Conservation (phyloP, 1,284 basidiomycete genomes). For the Vanrija sp. region DNA sequence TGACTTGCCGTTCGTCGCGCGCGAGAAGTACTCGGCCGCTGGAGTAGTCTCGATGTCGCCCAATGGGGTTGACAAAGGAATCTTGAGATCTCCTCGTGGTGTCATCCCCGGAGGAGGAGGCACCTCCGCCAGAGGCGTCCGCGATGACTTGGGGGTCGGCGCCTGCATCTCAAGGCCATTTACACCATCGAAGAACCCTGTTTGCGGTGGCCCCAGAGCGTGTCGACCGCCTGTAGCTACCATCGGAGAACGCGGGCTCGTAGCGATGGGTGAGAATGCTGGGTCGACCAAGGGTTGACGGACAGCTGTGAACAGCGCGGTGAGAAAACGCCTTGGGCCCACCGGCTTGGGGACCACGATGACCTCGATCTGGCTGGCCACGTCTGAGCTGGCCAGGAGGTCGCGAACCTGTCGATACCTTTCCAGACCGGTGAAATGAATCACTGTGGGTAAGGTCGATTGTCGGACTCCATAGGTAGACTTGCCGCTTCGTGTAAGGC, state of each 20-base stretch:
- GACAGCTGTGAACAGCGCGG: constrained; percentile 79
- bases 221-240: constrained; percentile 30
- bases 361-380: constrained; percentile 63
- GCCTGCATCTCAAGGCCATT: constrained; percentile 18
- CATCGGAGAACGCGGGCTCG: constrained; percentile 70
- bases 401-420: constrained; percentile 86
- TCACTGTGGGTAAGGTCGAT: constrained; percentile 55
- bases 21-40: constrained; percentile 82
- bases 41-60: constrained; percentile 57
- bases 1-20: constrained; percentile 64
- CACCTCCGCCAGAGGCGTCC: too few relatives aligned
- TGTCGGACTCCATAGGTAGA: constrained; percentile 54
- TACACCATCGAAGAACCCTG: constrained; percentile 41
- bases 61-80: constrained; percentile 10
- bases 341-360: constrained; percentile 94
- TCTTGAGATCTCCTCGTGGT: constrained; percentile 35
- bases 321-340: constrained; percentile 83
- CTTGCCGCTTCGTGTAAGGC: constrained; percentile 56
- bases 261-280: constrained; percentile 86
- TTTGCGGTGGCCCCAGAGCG: constrained; percentile 17
- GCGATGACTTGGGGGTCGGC: not conserved
- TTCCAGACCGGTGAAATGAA: constrained; percentile 84
- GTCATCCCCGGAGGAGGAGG: too few relatives aligned
- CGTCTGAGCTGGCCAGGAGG: constrained; percentile 58
- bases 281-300: constrained; percentile 81